phyloP scores from a whole-genome alignment of 2,329 filamentous ascomycete genomes.

The Aspergillus caelatus region DNA sequence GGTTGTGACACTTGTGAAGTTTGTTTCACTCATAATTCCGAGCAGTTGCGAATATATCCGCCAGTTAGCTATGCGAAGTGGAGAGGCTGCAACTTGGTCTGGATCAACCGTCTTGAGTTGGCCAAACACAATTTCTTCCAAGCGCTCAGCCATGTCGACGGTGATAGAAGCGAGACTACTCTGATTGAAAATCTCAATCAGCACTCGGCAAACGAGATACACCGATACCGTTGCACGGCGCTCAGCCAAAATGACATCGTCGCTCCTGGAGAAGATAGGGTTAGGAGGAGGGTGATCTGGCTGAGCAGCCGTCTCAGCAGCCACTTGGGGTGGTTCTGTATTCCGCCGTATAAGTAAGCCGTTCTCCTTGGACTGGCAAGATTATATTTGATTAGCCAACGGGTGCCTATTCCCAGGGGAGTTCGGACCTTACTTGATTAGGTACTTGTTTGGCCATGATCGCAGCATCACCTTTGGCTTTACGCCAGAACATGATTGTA shows the following conservation, averaged over 20 bases:
- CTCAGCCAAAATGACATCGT: conserved; percentile 78
- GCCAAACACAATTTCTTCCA: conserved; percentile 95
- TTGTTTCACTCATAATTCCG: conserved; percentile 93
- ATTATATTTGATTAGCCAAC: conserved; percentile 7
- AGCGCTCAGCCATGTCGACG: conserved; percentile 86
- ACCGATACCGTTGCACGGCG: conserved; percentile 92
- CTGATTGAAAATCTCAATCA: conserved; percentile 92
- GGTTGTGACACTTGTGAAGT: conserved; percentile 80
- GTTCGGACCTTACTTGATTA: conserved; percentile 30
- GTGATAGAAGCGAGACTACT: conserved; percentile 82
- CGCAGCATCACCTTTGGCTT: conserved; percentile 89
- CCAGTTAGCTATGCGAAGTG: conserved; percentile 91
- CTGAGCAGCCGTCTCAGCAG: conserved; percentile 34
- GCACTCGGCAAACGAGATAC: conserved; percentile 89
- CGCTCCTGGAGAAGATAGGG: conserved; percentile 57
- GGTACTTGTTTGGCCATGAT: conserved; percentile 61
- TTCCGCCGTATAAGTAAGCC: conserved; percentile 66
- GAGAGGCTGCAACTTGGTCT: conserved; percentile 70
- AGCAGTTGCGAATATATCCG: conserved; percentile 88
- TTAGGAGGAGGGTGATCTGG: conserved; percentile 29
- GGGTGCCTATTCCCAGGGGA: not conserved
- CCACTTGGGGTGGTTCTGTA: conserved; percentile 67
- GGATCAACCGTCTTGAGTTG: conserved; percentile 88
- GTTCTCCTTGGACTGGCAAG: conserved; percentile 39
- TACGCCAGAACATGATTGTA: conserved; percentile 97